Conservation (phyloP, 202 grass and related monocot genomes). For the Schoenoplectus tabernaemontani region DNA sequence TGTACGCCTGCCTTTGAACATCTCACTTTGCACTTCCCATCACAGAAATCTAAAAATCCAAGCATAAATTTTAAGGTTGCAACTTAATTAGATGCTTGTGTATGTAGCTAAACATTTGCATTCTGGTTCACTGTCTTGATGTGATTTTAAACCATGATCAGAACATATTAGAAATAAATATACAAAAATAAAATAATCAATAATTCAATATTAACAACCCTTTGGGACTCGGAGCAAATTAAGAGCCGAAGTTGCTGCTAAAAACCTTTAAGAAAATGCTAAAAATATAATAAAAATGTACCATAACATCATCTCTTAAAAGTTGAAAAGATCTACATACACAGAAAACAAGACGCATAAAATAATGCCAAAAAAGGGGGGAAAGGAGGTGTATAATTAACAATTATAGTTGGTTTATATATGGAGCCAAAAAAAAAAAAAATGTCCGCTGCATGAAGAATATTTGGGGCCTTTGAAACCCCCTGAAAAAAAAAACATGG, state of each 20-base stretch:
- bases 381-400: not conserved
- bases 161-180: not conserved
- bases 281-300: not conserved
- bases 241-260: too few species aligned
- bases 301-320: not conserved
- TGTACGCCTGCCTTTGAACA: slow-evolving; percentile 77
- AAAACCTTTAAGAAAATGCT: not conserved
- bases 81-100: not conserved
- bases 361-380: not conserved
- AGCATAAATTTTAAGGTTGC: not conserved
- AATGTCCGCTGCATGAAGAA: not conserved
- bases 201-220: not conserved
- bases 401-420: not conserved
- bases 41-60: slow-evolving; percentile 39
- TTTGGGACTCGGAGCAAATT: not conserved
- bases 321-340: not conserved
- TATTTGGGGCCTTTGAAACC: not conserved
- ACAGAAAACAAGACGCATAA: not conserved
- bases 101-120: not conserved
- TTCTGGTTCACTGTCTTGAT: not conserved
- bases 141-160: not conserved
- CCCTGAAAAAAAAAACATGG: not conserved
- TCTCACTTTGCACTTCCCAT: slow-evolving; percentile 63
- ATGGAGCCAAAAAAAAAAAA: not conserved
- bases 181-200: not conserved